phyloP scores from a whole-genome alignment of 805 yeast genomes.

The Ogataea paradorogensis region DNA sequence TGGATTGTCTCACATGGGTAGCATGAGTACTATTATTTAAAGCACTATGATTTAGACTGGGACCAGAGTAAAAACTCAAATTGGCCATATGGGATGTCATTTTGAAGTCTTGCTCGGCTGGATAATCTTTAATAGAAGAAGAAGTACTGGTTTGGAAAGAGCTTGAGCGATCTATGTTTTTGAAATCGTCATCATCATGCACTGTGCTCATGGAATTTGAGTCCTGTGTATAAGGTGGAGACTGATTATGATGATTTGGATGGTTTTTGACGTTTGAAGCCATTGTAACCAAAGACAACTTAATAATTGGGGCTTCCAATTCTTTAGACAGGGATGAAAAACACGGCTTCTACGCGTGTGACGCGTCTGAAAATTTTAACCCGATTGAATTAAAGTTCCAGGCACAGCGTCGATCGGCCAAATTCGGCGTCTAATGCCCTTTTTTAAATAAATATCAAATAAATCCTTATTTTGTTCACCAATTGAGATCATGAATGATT shows the following conservation, averaged over 20 bases:
- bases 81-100: slow-evolving; percentile 17
- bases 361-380: slow-evolving; percentile 8
- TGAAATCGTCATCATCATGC: slow-evolving; percentile 36
- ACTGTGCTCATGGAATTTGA: slow-evolving; percentile 32
- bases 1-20: slow-evolving; percentile 30
- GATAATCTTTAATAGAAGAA: slow-evolving; percentile 22
- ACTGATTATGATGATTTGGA: slow-evolving; percentile 6
- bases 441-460: slow-evolving; percentile 1
- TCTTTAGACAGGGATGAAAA: slow-evolving; percentile 10
- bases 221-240: slow-evolving; percentile 29
- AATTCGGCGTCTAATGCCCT: slow-evolving; percentile 6
- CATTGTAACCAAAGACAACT: slow-evolving; percentile 5
- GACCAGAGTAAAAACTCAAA: slow-evolving; percentile 29
- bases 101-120: slow-evolving; percentile 2
- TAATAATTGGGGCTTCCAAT: slow-evolving; percentile 5
- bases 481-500: not conserved
- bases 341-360: slow-evolving; percentile 4
- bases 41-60: slow-evolving; percentile 25
- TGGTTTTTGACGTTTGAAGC: slow-evolving; percentile 4
- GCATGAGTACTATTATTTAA: slow-evolving; percentile 27
- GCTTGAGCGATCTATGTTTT: slow-evolving; percentile 32
- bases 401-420: slow-evolving; percentile 7
- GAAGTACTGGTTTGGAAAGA: slow-evolving; percentile 38
- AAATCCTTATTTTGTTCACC: not conserved
- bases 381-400: not conserved